Evolutionary conservation across 257 asterid genomes (phyloP).

Genomic region (Ilex asprella): DNA sequence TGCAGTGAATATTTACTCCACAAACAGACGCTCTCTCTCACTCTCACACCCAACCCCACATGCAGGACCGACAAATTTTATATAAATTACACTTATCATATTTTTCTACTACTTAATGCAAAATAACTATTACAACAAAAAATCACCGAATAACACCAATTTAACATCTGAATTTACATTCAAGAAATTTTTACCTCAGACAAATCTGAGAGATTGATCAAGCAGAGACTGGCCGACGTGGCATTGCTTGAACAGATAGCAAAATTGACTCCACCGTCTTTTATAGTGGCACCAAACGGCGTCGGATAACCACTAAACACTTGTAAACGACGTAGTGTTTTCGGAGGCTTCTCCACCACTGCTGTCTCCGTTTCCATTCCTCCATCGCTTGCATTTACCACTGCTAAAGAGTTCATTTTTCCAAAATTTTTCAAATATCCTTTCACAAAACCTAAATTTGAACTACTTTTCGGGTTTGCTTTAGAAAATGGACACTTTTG

Average conservation of each 20-base stretch:
- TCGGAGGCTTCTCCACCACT: conserved; percentile 57
- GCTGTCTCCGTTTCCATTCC: conserved; percentile 43
- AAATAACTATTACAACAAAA: too few relatives aligned
- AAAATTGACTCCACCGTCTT: conserved; percentile 87
- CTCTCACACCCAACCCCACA: too few relatives aligned
- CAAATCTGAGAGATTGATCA: conserved; percentile 60
- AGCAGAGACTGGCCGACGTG: conserved; percentile 63
- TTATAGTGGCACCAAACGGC: conserved; percentile 88
- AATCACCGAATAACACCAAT: too few relatives aligned
- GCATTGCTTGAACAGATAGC: conserved; percentile 63
- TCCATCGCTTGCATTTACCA: conserved; percentile 21
- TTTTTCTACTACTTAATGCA: too few relatives aligned
- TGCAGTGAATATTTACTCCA: too few relatives aligned
- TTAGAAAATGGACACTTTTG: too few relatives aligned
- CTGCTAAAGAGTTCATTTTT: conserved; percentile 9
- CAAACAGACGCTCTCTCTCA: too few relatives aligned
- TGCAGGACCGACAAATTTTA: too few relatives aligned
- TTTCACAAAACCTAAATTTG: too few relatives aligned
- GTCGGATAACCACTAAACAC: conserved; percentile 60
- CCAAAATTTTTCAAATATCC: neutral
- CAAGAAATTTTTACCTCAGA: conserved; percentile 35
- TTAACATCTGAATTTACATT: too few relatives aligned
- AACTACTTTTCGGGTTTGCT: too few relatives aligned
- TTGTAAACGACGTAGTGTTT: conserved; percentile 37
- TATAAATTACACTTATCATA: too few relatives aligned